Base-by-base conservation (phyloP, 768 basidiomycete genomes). In the Trametes sanguinea region DNA sequence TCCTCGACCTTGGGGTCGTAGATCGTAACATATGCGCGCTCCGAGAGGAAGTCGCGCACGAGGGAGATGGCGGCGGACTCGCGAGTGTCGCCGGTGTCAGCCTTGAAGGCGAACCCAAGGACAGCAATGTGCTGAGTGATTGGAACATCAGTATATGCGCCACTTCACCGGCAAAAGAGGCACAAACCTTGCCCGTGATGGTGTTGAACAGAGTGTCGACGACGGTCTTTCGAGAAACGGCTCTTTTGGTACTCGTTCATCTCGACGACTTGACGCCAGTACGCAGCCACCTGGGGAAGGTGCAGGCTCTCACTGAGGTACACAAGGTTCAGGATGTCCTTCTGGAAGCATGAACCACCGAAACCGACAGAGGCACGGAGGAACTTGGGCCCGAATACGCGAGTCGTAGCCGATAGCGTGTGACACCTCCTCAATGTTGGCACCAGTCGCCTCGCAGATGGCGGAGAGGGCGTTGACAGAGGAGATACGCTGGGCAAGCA, bases 201-300 rank as follows among this genome's bases (percentile, higher is more conserved):
- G 97, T 99, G 76, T 95, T 98, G 86, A 99, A 99, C 61, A 99
- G 86, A 13, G 93, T 94, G 76, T 97, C 94, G 43, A 99, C 95
- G 64, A 99, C 95, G 54, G 89, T 86, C n/a, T 78, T 95, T 93
- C 44, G 94, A 92, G 83, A 99, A 99, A 54, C 97, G 81, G 65
- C 85, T 80, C 84, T 98, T 99, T 76, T 99, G 97, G 76, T 98
- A 92, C 76, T 98, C 95, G 77, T 99, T 98, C 90, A 98, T 92
- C 71, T 92, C 88, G 29, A 98, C 95, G 39, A 99, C 95, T 74
- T 95, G 91, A 54, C 85, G 84, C 97, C 97, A 99, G 82, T 99
- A 99, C 16, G 88, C 90, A 33, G 96, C 97, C 30, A 99, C 95
- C 75, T 98, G 94, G 42, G 95, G 95, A 57, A 99, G 83, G 77